Percentiles rank a stretch among this genome's conserved stretches.
phyloP scores from a whole-genome alignment of 2,329 filamentous ascomycete genomes.

The Diaporthe vaccinii region DNA sequence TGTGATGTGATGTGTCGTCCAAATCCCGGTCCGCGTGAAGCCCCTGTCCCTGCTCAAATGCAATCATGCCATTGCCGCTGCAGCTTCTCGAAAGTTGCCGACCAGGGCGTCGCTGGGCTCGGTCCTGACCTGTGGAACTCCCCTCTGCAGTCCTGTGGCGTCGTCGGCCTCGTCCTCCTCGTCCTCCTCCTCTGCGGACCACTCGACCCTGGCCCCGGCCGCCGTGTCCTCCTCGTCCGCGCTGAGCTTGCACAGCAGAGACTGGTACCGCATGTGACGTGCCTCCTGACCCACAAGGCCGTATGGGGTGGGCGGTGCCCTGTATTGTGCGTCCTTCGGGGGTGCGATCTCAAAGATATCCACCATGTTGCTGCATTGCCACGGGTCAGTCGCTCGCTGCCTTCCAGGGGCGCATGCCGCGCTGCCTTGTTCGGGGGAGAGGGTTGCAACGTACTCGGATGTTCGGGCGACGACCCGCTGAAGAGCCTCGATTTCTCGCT shows the following conservation, averaged over 20 bases:
- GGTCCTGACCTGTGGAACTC: conserved; percentile 54
- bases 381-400: conserved; percentile 33
- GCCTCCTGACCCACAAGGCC: conserved; percentile 68
- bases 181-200: conserved; percentile 65
- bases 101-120: conserved; percentile 62
- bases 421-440: conserved; percentile 6
- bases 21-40: conserved; percentile 36
- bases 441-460: conserved; percentile 65
- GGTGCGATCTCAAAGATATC: conserved; percentile 77
- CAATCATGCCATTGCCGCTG: conserved; percentile 62
- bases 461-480: conserved; percentile 75
- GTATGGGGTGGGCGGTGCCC: conserved; percentile 54
- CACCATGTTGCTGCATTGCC: conserved; percentile 69
- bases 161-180: conserved; percentile 66
- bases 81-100: conserved; percentile 72
- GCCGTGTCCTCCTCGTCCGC: conserved; percentile 55
- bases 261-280: conserved; percentile 70
- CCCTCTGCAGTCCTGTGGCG: conserved; percentile 59
- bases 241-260: conserved; percentile 71
- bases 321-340: conserved; percentile 57
- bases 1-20: conserved; percentile 40
- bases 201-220: conserved; percentile 66
- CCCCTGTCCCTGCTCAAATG: conserved; percentile 39
- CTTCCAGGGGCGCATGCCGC: not conserved
- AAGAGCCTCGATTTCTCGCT: conserved; percentile 74